These are phyloP conservation scores for Inga oerstediana DNA, from an alignment of 306 rosid species.

Conservation along the genomic window DNA sequence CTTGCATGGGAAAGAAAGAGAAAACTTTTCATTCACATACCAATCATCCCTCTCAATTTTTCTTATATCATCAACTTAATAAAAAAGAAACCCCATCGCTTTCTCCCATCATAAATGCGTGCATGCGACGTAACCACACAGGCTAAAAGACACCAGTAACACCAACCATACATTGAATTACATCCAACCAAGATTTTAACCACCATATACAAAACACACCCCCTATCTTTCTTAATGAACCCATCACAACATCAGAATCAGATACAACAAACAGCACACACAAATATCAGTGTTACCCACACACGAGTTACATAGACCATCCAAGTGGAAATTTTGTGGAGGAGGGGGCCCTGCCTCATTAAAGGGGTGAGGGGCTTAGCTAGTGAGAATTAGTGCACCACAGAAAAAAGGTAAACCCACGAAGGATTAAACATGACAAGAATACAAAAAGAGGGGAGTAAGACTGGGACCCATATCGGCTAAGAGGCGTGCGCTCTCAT, in stretches of 20 bases:
- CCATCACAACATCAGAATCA: background rate
- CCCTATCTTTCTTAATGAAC: conserved; percentile 7
- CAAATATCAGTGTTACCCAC: conserved; percentile 28
- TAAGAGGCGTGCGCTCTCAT: conserved; percentile 55
- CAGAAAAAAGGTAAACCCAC: conserved; percentile 50
- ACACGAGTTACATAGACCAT: background rate
- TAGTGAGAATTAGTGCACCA: conserved; percentile 52
- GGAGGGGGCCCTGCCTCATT: conserved; percentile 40
- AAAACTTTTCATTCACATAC: conserved; percentile 21
- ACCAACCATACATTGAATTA: conserved; percentile 47
- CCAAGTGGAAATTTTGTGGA: conserved; percentile 13
- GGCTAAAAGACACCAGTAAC: conserved; percentile 54
- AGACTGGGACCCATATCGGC: conserved; percentile 60
- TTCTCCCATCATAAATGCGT: conserved; percentile 66
- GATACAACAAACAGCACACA: background rate
- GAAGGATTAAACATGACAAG: conserved; percentile 52
- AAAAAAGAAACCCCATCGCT: conserved; percentile 42
- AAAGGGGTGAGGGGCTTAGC: conserved; percentile 42
- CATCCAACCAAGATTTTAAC: conserved; percentile 46
- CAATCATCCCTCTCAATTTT: conserved; percentile 29
- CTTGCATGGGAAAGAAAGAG: background rate
- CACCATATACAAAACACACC: background rate
- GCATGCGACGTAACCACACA: conserved; percentile 74
- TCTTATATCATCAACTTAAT: background rate
- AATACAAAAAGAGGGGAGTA: conserved; percentile 52